Conservation (phyloP, 2,329 filamentous ascomycete species). For the Trichoderma sp. region DNA sequence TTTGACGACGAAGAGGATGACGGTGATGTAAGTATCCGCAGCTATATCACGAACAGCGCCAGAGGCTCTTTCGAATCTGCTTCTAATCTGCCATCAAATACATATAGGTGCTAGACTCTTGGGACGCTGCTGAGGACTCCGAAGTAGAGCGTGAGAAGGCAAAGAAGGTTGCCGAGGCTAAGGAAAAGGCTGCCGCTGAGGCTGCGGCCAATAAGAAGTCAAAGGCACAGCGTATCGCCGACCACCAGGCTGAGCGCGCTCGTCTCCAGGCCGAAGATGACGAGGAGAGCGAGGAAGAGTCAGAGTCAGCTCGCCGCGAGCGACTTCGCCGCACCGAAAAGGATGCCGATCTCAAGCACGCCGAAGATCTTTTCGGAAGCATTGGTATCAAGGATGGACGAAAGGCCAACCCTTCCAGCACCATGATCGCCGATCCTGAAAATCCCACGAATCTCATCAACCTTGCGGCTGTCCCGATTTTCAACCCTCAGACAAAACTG, state of each 20-base stretch:
- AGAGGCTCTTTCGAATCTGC: not conserved
- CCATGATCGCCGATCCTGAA: constrained; percentile 67
- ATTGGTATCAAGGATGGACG: constrained; percentile 67
- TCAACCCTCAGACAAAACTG: constrained; percentile 84
- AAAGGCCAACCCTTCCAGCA: constrained; percentile 65
- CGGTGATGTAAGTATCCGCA: constrained; percentile 63
- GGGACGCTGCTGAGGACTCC: constrained; percentile 96
- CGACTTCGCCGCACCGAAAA: constrained; percentile 79
- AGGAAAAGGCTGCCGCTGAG: constrained; percentile 86
- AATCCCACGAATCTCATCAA: constrained; percentile 82
- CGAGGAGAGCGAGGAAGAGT: constrained; percentile 69
- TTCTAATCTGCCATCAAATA: not conserved
- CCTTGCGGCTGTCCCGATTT: constrained; percentile 75
- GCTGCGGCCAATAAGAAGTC: constrained; percentile 89
- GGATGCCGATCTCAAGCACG: constrained; percentile 85
- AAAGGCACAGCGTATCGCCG: constrained; percentile 82
- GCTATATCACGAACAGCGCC: not conserved
- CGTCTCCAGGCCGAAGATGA: constrained; percentile 53
- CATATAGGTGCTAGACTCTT: constrained; percentile 85
- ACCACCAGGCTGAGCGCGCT: constrained; percentile 66
- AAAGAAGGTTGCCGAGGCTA: constrained; percentile 80
- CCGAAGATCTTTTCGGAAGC: constrained; percentile 84
- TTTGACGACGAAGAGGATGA: constrained; percentile 94
- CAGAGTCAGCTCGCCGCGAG: constrained; percentile 70
- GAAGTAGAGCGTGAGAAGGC: constrained; percentile 96